Evolutionary conservation across 306 rosid genomes (phyloP), one percentile per base, ranked within the genome.

Genomic region (Dicorynia guianensis): DNA sequence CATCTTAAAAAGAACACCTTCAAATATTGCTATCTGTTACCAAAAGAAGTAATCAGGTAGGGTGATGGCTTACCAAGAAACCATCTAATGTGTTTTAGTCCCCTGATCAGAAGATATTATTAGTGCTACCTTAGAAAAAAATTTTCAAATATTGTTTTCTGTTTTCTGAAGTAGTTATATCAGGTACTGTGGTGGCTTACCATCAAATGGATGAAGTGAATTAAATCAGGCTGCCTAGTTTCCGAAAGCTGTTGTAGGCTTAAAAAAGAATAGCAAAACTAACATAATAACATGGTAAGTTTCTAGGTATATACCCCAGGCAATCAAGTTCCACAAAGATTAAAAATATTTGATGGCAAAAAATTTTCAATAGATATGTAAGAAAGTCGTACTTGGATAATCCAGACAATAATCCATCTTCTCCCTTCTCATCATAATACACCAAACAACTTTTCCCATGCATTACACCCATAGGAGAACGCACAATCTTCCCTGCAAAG

Each of bases 401-500:
- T n/a, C 98, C 97, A 61, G 96, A 47, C 59, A 95, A 78, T 69
- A 90, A 54, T 61, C 97, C 93, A 44, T 95, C 98, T 74, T 95
- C 93, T 68, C 84, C 98, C 77, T 89, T 79, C 78, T 92, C 97
- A 17, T 89, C 91, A 76, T 90, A 95, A 74, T 90, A 83, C 50
- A 95, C 91, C 7, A 72, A 76, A 64, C 97, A 92, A 73, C 97
- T 85, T 85, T 95, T 95, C 19, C 98, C 98, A 81, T 95, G 98
- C 93, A 92, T 61, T 59, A 92, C 98, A 12, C 97, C 97, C 62
- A 8, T 35, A 33, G 98, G 98, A 60, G 97, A 77, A 61, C 97
- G 94, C 38, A 95, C 88, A 77, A 95, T 76, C 67, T 92, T 90
- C 74, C 98, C 98, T 95, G 82, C 80, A 86, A 49, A 6, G 11